phyloP scores from a whole-genome alignment of 2,329 filamentous ascomycete species.

The Xylaria sp. region DNA sequence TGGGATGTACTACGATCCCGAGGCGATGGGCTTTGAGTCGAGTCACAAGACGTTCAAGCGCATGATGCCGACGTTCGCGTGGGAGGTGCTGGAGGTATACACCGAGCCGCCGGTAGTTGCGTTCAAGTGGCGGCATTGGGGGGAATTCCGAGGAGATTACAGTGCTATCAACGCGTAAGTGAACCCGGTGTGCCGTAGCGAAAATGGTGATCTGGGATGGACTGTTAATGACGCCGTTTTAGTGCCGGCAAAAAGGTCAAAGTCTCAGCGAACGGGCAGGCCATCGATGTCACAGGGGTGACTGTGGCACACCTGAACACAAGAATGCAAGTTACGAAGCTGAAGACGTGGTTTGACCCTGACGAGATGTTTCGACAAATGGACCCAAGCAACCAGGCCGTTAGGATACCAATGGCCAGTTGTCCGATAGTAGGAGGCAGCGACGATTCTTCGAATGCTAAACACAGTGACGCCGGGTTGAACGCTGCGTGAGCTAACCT shows the following conservation, averaged over 20 bases:
- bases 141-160: slow-evolving; percentile 73
- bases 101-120: slow-evolving; percentile 70
- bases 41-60: slow-evolving; percentile 77
- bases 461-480: background rate
- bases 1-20: slow-evolving; percentile 72
- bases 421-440: slow-evolving; percentile 14
- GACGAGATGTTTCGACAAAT: slow-evolving; percentile 75
- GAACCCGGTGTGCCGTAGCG: background rate
- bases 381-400: slow-evolving; percentile 39
- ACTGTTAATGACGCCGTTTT: background rate
- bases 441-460: background rate
- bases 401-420: slow-evolving; percentile 11
- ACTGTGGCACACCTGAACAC: slow-evolving; percentile 71
- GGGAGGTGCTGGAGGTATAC: slow-evolving; percentile 76
- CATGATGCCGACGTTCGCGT: slow-evolving; percentile 78
- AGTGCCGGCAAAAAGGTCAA: slow-evolving; percentile 72
- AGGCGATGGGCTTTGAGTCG: slow-evolving; percentile 68
- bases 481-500: background rate
- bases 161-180: slow-evolving; percentile 70
- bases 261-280: slow-evolving; percentile 67
- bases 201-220: background rate
- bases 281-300: slow-evolving; percentile 72
- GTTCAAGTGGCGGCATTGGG: slow-evolving; percentile 76
- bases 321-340: slow-evolving; percentile 64
- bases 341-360: slow-evolving; percentile 74